Evolutionary conservation across 2,329 filamentous ascomycete genomes (phyloP).

Genomic region (Fusarium chlamydosporum): DNA sequence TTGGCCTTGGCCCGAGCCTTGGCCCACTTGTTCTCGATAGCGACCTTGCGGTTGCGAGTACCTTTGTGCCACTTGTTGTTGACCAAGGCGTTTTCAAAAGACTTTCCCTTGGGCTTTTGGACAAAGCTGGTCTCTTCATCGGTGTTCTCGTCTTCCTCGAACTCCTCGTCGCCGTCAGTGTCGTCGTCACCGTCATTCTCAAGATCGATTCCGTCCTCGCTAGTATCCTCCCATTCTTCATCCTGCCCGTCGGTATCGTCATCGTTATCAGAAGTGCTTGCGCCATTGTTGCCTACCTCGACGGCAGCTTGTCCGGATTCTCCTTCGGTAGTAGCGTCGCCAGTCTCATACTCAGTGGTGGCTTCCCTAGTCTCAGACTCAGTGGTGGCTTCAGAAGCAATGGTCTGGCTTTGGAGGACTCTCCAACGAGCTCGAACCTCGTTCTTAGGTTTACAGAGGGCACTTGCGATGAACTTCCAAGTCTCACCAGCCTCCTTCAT

Average conservation of each 20-base stretch:
- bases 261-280: neutral
- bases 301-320: neutral
- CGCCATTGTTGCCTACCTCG: neutral
- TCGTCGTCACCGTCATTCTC: neutral
- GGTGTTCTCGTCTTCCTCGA: neutral
- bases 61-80: slow-evolving; percentile 42
- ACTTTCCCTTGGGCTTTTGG: slow-evolving; percentile 17
- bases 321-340: neutral
- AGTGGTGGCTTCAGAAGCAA: neutral
- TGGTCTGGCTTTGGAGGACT: slow-evolving; percentile 47
- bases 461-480: slow-evolving; percentile 53
- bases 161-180: neutral
- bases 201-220: neutral
- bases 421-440: slow-evolving; percentile 55
- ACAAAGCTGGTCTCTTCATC: slow-evolving; percentile 4
- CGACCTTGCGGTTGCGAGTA: slow-evolving; percentile 39
- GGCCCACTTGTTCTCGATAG: slow-evolving; percentile 42
- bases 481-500: slow-evolving; percentile 54
- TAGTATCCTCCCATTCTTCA: neutral
- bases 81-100: neutral
- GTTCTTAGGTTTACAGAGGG: slow-evolving; percentile 50
- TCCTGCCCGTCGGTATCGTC: neutral
- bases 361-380: neutral
- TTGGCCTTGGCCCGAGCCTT: slow-evolving; percentile 37
- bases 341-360: neutral